Base-by-base conservation (phyloP, 2,329 filamentous ascomycete genomes). In the Phialemonium atrogriseum region DNA sequence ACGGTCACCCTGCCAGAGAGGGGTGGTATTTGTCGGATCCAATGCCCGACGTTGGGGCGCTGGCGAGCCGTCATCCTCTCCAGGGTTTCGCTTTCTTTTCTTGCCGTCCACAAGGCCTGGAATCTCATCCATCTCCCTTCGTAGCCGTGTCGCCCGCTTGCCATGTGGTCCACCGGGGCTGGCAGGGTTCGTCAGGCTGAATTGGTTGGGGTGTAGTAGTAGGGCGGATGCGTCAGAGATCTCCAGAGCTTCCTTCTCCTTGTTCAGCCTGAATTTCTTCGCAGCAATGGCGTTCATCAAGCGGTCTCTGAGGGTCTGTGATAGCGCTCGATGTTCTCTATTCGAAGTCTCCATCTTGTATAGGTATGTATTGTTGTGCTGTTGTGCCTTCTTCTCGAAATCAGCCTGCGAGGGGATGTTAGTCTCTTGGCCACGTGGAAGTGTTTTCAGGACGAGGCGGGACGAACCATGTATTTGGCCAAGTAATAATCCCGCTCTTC, bases 401-500 rank as follows among this genome's bases (percentile, higher is more conserved):
- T 80, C 73, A 39, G 70, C 66, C 77, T 81, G 45, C 22, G 20
- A 19, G 11, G 12, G 12, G 24, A 13, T 27, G n/a, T 30, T 20
- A 38, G 32, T 33, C 14, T 10, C 10, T 18, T 14, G 6, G 8
- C 27, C 17, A 23, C 32, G 30, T n/a, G 21, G n/a, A 17, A 13
- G 9, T 9, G 23, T 18, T 12, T 12, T 24, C 22, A 32, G 12
- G 11, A 24, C 24, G 15, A 34, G 14, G 21, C n/a, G 33, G 36
- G 23, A 25, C 75, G 50, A 67, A 94, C 91, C 70, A 83, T 81
- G 43, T 94, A 73, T 50, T 80, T 74, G 6, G 83, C 80, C 50
- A 96, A 62, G 46, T 88, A 78, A 41, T 83, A 79, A 62, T 98
- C 91, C 45, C 85, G 76, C 49, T 85, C 75, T 57, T 96, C 88